These are phyloP conservation scores for Petasospora rhodanensis DNA, from an alignment of 1,139 yeast species.

Conservation along the genomic window DNA sequence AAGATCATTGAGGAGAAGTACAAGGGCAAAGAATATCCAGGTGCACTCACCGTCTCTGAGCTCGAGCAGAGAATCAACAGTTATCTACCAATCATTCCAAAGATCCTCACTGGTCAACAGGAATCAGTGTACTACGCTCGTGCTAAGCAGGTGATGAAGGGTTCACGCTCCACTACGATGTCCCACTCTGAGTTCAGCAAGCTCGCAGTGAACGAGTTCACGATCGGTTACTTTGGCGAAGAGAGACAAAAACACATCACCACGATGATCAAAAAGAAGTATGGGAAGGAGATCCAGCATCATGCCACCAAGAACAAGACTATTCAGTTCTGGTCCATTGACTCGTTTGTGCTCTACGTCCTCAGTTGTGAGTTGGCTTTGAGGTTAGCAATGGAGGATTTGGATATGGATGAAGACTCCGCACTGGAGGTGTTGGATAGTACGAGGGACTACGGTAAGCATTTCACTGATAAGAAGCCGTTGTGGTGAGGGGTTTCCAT, in stretches of 20 bases:
- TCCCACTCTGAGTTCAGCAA: constrained; percentile 44
- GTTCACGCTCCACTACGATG: constrained; percentile 41
- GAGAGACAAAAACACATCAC: constrained; percentile 52
- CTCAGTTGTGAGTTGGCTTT: constrained; percentile 61
- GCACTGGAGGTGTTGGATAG: constrained; percentile 43
- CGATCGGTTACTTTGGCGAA: constrained; percentile 62
- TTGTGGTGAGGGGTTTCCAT: too few relatives aligned
- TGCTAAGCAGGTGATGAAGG: constrained; percentile 38
- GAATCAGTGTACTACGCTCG: constrained; percentile 45
- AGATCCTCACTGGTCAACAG: constrained; percentile 40
- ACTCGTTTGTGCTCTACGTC: constrained; percentile 52
- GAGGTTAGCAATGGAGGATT: constrained; percentile 46
- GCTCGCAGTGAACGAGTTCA: constrained; percentile 42
- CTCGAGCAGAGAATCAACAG: constrained; percentile 29
- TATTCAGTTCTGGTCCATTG: constrained; percentile 56
- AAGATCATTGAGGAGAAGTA: constrained; percentile 15
- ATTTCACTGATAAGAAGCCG: constrained; percentile 35
- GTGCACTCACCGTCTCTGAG: constrained; percentile 22
- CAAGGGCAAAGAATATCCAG: constrained; percentile 9
- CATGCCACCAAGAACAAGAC: constrained; percentile 36
- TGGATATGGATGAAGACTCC: constrained; percentile 33
- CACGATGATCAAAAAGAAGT: constrained; percentile 31
- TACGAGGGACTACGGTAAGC: constrained; percentile 54
- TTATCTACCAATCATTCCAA: constrained; percentile 34
- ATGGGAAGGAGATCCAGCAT: constrained; percentile 28